Evolutionary conservation across 129 eudicot genomes (phyloP), one percentile per base, ranked within the genome.

Genomic region (Centrapalus pauciflorus): DNA sequence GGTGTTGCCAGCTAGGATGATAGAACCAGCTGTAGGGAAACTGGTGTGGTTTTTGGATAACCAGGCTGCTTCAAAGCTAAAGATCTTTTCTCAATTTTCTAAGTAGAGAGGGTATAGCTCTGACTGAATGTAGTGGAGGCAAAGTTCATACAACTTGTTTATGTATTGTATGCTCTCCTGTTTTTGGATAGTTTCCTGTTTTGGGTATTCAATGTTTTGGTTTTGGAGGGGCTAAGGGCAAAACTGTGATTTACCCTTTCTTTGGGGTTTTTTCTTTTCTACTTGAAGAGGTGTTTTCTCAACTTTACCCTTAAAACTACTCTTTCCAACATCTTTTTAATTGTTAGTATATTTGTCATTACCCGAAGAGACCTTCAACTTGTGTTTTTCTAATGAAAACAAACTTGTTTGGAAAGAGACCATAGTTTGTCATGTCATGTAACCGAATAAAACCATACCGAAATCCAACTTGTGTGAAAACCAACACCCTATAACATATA

Each of bases 1-100:
- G 21, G 56, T 58, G 2, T 48, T 87, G 85, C 97, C 97, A 10
- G 97, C 88, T 16, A 82, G 82, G 84, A 73, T 82, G 97, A 80
- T 90, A 16, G 78, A 77, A 48, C 97, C 97, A 28, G 70, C 51
- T 11, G 54, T 76, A 13, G 97, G 97, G 63, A 83, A 90, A 34
- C 33, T 91, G 84, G 92, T 79, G n/a, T 90, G 97, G 96, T 87
- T 90, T 84, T 70, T 90, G 77, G 97, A 90, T 74, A 70, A 64
- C 30, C 70, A 55, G 61, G 97, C 97, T 43, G 96, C 84, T 40
- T 82, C 96, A 35, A 87, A 84, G 76, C 81, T 90, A 3, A 80
- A 76, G 64, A 64, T 81, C 72, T 77, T 77, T 23, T 66, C 69
- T 70, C 69, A 84, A 43, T 77, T 75, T 73, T 79, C 84, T 32